phyloP scores from a whole-genome alignment of 495 filamentous ascomycete species.

The Lepidopterella palustris region DNA sequence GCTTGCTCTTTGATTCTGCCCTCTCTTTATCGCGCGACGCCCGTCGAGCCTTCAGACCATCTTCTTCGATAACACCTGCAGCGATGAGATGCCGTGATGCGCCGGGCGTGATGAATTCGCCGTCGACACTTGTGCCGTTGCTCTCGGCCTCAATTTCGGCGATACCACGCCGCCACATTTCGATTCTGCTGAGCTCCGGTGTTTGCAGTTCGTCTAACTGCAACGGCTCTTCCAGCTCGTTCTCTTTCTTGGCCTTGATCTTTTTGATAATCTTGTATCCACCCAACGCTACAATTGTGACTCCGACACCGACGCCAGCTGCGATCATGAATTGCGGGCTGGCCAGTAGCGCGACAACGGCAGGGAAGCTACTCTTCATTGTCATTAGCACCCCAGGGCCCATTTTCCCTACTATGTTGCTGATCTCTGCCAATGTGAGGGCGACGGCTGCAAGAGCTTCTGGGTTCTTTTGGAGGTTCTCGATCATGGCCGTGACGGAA shows the following conservation, averaged over 20 bases:
- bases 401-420: conserved; percentile 73
- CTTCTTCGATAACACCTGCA: conserved; percentile 32
- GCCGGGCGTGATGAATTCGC: conserved; percentile 76
- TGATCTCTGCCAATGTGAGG: conserved; percentile 86
- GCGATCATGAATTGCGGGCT: conserved; percentile 92
- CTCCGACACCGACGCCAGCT: conserved; percentile 77
- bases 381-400: conserved; percentile 67
- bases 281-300: conserved; percentile 88
- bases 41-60: conserved; percentile 32
- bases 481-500: conserved; percentile 73
- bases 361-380: conserved; percentile 72
- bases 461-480: conserved; percentile 81
- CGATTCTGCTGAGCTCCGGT: conserved; percentile 55
- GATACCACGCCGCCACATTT: conserved; percentile 82
- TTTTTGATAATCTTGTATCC: conserved; percentile 96
- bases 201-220: conserved; percentile 47
- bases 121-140: conserved; percentile 64
- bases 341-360: conserved; percentile 78
- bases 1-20: conserved; percentile 11
- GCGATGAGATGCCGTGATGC: conserved; percentile 53
- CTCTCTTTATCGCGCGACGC: conserved; percentile 11
- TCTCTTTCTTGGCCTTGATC: conserved; percentile 51
- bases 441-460: conserved; percentile 93
- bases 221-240: conserved; percentile 47
- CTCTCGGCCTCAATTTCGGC: conserved; percentile 57